Base-by-base conservation (phyloP, 352 stramenopile genomes). In the Globisporangium heterothallicum region DNA sequence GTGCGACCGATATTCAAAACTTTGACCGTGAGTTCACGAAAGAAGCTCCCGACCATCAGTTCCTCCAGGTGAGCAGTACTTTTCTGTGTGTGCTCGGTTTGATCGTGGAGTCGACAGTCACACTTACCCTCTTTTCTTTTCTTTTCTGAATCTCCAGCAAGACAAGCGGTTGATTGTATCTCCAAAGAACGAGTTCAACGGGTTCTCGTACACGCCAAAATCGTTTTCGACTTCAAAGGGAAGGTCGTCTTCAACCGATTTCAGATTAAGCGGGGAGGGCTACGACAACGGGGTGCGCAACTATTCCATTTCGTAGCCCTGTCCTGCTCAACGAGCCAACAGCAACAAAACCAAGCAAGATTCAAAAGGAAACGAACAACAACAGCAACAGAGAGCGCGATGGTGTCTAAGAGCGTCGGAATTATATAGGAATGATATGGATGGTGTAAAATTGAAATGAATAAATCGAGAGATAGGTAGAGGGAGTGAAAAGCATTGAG, bases 21-120 rank as follows among this genome's bases (percentile, higher is more conserved):
- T 94, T 94, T 56, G 84, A 94, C 56, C 83, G 86, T 52, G 81
- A 93, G 58, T 93, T 94, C 48, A 94, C 84, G 19, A 88, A 88
- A 53, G 82, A 93, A 44, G 62, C 77, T 8, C 78, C 79, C n/a
- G 79, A 90, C 58, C 75, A 90, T 43, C 67, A 66, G 34, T 89
- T 88, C 51, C 59, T 88, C 10, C 67, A 77, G 63, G 71, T 81
- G 49, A 29, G 69, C 78, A 40, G 6, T 51, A 42, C 46, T 42
- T 14, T 27, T 63, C n/a, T 53, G 8, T 14, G 29, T 41, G 9
- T 45, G 1, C 41, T 47, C n/a, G n/a, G n/a, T n/a, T n/a, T n/a
- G n/a, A n/a, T n/a, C n/a, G n/a, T n/a, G n/a, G n/a, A n/a, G n/a
- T n/a, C n/a, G n/a, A n/a, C n/a, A n/a, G n/a, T n/a, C n/a, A n/a